Evolutionary conservation across 1,284 basidiomycete genomes (phyloP).

Genomic region (Gomphus sp.): DNA sequence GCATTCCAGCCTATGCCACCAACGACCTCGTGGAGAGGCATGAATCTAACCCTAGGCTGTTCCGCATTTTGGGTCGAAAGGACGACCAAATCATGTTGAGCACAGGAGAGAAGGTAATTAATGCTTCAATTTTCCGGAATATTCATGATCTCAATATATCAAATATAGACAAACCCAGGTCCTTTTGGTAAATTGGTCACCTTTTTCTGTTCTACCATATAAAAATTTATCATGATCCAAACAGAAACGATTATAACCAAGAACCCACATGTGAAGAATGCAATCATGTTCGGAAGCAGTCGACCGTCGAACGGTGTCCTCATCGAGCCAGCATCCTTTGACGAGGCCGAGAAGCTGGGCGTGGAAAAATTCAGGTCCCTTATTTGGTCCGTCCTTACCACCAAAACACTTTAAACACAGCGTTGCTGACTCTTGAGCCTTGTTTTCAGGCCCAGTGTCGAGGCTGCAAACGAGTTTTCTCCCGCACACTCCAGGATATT

Average conservation of each 20-base stretch:
- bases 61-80: slow-evolving; percentile 22
- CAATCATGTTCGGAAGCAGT: too few species aligned
- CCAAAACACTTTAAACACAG: slow-evolving; percentile 16
- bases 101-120: slow-evolving; percentile 25
- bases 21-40: slow-evolving; percentile 27
- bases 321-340: too few species aligned
- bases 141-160: background rate
- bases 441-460: slow-evolving; percentile 18
- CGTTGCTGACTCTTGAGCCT: background rate
- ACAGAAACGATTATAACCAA: slow-evolving; percentile 24
- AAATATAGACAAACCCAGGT: slow-evolving; percentile 11
- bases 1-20: slow-evolving; percentile 24
- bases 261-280: slow-evolving; percentile 27
- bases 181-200: slow-evolving; percentile 5
- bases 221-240: slow-evolving; percentile 16
- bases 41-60: slow-evolving; percentile 18
- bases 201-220: background rate
- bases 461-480: slow-evolving; percentile 19
- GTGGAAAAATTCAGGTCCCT: too few species aligned
- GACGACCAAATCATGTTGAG: slow-evolving; percentile 29
- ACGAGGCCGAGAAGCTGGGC: too few species aligned
- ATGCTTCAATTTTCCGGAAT: too few species aligned
- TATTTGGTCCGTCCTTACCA: too few species aligned
- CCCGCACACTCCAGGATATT: slow-evolving; percentile 22
- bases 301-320: too few species aligned